Evolutionary conservation across 2,329 filamentous ascomycete species (phyloP).

Genomic region (Sordariomycetes sp.): DNA sequence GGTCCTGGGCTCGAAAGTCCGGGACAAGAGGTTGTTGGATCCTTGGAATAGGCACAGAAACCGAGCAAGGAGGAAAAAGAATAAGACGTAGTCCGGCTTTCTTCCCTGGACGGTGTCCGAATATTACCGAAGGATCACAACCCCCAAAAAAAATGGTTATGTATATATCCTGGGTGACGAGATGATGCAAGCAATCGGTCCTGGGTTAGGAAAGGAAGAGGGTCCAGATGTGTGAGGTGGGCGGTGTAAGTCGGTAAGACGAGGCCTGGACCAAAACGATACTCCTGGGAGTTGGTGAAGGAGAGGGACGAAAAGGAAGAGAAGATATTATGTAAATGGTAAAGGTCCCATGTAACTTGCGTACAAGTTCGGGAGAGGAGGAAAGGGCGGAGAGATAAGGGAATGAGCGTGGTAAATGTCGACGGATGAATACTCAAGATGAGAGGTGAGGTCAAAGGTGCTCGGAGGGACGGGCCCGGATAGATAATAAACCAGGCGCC

Average conservation of each 20-base stretch:
- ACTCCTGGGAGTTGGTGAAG: neutral
- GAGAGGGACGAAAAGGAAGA: neutral
- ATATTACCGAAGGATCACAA: neutral
- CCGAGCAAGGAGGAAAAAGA: slow-evolving; percentile 6
- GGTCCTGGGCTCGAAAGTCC: slow-evolving; percentile 8
- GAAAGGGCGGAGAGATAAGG: neutral
- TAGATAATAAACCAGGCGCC: slow-evolving; percentile 3
- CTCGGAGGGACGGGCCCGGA: slow-evolving; percentile 1
- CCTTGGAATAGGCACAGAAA: slow-evolving; percentile 4
- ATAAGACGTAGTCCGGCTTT: slow-evolving; percentile 6
- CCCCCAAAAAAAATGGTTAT: neutral
- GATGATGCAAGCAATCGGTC: neutral
- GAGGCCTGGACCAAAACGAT: neutral
- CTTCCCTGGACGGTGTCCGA: neutral
- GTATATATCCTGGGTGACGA: neutral
- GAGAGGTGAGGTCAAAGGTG: slow-evolving; percentile 1
- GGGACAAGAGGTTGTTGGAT: slow-evolving; percentile 9
- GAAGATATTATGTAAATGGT: neutral
- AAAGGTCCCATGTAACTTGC: neutral
- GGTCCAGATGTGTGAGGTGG: neutral
- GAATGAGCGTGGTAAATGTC: slow-evolving; percentile 3
- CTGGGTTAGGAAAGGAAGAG: neutral
- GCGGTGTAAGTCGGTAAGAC: slow-evolving; percentile 1
- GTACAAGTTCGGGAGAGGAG: neutral
- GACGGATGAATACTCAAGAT: neutral